Evolutionary conservation across 106 monocot genomes (phyloP).

Genomic region (Platanthera guangdongensis): DNA sequence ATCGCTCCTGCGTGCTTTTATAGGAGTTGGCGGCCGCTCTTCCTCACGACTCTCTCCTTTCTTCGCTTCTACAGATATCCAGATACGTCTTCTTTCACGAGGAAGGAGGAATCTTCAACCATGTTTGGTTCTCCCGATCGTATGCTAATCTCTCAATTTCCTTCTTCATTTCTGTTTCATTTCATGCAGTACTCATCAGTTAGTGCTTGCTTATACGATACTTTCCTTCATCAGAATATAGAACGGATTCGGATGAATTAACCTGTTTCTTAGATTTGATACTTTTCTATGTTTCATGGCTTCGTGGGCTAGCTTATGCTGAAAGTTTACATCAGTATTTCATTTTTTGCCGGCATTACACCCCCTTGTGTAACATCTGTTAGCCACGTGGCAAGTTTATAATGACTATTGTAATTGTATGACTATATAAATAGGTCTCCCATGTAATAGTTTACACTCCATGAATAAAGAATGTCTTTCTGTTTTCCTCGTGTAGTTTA

Average conservation of each 20-base stretch:
- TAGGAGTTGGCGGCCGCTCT: not conserved
- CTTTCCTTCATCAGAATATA: not conserved
- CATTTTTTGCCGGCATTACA: not conserved
- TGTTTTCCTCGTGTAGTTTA: too few species aligned
- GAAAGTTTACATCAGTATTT: not conserved
- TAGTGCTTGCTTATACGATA: not conserved
- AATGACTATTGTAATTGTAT: too few species aligned
- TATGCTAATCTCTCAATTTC: slow-evolving; percentile 17
- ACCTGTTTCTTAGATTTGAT: not conserved
- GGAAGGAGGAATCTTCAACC: slow-evolving; percentile 10
- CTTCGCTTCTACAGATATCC: not conserved
- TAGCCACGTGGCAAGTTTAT: too few species aligned
- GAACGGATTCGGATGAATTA: not conserved
- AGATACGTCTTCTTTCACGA: not conserved
- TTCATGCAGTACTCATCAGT: not conserved
- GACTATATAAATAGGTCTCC: too few species aligned
- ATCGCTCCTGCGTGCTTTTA: slow-evolving; percentile 3
- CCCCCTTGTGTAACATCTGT: not conserved
- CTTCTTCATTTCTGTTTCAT: not conserved
- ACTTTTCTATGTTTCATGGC: not conserved
- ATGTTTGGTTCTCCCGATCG: slow-evolving; percentile 60
- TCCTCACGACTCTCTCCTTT: not conserved
- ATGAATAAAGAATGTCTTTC: too few species aligned
- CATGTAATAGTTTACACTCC: too few species aligned
- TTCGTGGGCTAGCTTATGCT: not conserved